A percentile compares a stretch with the other conserved stretches of the same genome.
Evolutionary conservation across 2,329 filamentous ascomycete genomes (phyloP).

Genomic region (Diaporthe sp.): DNA sequence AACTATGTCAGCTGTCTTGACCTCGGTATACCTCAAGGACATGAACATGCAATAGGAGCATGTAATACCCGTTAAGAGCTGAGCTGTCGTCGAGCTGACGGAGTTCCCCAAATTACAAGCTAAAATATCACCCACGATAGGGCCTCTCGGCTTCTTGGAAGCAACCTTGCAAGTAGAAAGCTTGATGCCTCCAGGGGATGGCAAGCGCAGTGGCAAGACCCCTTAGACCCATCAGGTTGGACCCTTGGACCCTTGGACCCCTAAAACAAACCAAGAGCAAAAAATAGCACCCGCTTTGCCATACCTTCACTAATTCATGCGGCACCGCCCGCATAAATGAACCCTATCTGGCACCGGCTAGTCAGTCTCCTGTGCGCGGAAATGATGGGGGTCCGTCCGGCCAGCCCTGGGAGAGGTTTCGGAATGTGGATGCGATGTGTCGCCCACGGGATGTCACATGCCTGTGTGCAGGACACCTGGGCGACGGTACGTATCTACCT

Average conservation of each 20-base stretch:
- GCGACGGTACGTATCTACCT: neutral
- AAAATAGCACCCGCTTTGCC: neutral
- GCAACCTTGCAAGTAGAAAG: neutral
- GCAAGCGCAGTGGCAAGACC: neutral
- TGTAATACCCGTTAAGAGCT: neutral
- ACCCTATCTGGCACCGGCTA: conserved; percentile 12
- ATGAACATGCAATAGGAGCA: too few species aligned
- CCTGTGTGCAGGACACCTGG: too few species aligned
- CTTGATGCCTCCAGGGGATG: neutral
- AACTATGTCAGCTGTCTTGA: too few species aligned
- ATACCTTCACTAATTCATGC: neutral
- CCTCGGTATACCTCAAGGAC: neutral
- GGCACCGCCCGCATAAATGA: conserved; percentile 1
- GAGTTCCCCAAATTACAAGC: neutral
- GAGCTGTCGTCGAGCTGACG: too few species aligned
- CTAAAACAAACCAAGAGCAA: neutral
- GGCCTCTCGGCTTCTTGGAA: neutral
- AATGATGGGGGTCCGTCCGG: neutral
- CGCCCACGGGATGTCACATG: neutral
- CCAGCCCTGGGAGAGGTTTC: neutral
- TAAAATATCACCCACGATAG: neutral
- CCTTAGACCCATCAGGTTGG: neutral
- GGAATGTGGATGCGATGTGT: neutral
- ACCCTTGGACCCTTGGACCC: conserved; percentile 17
- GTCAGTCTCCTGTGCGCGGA: neutral